Conservation (phyloP, 441 rosid species). For the Brassica balearica region DNA sequence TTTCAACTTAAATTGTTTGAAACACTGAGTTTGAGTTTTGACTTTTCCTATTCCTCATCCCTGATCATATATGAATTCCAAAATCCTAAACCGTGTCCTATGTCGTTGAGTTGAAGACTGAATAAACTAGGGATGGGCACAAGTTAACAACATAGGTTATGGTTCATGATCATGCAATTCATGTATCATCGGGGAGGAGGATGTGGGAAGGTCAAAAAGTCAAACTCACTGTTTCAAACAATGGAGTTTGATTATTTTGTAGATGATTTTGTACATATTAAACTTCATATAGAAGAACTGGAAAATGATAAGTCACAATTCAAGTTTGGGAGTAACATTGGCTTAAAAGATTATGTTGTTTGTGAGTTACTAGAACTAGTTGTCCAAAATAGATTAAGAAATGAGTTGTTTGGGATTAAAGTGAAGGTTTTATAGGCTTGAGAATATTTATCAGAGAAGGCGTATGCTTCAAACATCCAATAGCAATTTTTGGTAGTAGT, state of each 20-base stretch:
- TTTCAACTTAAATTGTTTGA: slow-evolving; percentile 34
- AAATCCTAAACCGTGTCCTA: slow-evolving; percentile 66
- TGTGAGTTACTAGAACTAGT: slow-evolving; percentile 70
- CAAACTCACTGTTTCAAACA: slow-evolving; percentile 46
- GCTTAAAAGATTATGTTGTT: slow-evolving; percentile 61
- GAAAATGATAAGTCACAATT: too few relatives aligned
- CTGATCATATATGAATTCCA: slow-evolving; percentile 62
- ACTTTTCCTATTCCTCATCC: slow-evolving; percentile 48
- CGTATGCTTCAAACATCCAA: slow-evolving; percentile 70
- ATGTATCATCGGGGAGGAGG: slow-evolving; percentile 53
- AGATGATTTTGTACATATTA: slow-evolving; percentile 66
- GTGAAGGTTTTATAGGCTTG: slow-evolving; percentile 80
- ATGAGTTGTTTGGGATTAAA: slow-evolving; percentile 50
- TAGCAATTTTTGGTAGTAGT: too few relatives aligned
- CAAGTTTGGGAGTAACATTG: too few relatives aligned
- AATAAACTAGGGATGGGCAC: slow-evolving; percentile 50
- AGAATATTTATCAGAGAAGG: slow-evolving; percentile 74
- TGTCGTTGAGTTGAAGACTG: slow-evolving; percentile 53
- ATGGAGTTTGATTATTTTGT: slow-evolving; percentile 53
- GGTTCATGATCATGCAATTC: slow-evolving; percentile 69
- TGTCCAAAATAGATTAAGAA: slow-evolving; percentile 40
- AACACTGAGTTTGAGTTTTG: slow-evolving; percentile 48
- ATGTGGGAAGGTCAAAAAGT: slow-evolving; percentile 44
- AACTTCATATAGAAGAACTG: slow-evolving; percentile 37
- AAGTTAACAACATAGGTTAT: slow-evolving; percentile 51